phyloP scores from a whole-genome alignment of 2,329 filamentous ascomycete species.

The Phialocephala sp. region DNA sequence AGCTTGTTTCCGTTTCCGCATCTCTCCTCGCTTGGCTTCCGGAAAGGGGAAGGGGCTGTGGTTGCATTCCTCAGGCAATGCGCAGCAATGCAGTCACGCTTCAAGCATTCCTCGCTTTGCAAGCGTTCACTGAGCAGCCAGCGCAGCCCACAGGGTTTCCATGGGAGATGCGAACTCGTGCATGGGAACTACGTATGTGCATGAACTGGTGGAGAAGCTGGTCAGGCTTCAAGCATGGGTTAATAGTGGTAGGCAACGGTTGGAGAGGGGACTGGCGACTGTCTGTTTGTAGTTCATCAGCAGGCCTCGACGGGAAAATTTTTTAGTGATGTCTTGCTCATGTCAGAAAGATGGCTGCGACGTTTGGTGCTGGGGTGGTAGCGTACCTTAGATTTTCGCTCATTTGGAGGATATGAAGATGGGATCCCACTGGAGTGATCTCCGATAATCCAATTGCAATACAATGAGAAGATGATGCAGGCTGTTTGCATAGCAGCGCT shows the following conservation, averaged over 20 bases:
- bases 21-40: background rate
- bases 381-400: background rate
- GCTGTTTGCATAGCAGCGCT: constrained; percentile 10
- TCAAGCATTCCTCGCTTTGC: constrained; percentile 30
- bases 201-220: constrained; percentile 41
- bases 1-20: constrained; percentile 12
- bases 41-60: constrained; percentile 11
- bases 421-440: background rate
- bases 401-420: background rate
- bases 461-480: background rate
- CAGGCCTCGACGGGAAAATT: constrained; percentile 35
- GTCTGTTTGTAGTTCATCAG: constrained; percentile 34
- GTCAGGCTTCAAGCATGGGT: constrained; percentile 20
- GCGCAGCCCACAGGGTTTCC: background rate
- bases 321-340: constrained; percentile 29
- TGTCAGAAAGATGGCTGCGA: constrained; percentile 7
- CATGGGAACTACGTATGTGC: constrained; percentile 24
- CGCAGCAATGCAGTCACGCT: constrained; percentile 24
- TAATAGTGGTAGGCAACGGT: constrained; percentile 17
- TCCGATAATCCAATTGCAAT: background rate
- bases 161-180: constrained; percentile 29
- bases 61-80: constrained; percentile 27
- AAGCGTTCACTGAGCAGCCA: background rate
- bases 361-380: constrained; percentile 21
- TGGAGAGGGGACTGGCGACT: background rate